Base-by-base conservation (phyloP, 2,329 filamentous ascomycete species). In the Diplodia scrobiculata region DNA sequence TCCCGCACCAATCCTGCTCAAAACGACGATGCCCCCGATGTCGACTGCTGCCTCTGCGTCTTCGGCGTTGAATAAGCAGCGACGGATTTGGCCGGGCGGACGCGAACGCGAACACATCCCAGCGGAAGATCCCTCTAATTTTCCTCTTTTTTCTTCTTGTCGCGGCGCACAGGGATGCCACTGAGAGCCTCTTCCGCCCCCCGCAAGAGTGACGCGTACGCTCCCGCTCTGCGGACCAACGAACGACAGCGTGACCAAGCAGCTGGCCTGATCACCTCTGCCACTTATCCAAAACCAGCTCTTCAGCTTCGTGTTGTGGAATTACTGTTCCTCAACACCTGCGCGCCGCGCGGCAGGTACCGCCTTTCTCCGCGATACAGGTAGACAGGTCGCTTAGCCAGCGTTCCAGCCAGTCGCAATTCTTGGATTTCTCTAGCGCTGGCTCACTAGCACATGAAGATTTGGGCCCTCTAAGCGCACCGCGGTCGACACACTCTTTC, bases 121-220 rank as follows among this genome's bases (percentile, higher is more conserved):
- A 9, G 60, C 21, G 47, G 47, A 41, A 63, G 34, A 63, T 63
- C 60, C 52, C 47, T 34, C 58, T 19, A 38, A 38, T 36, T 27
- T 47, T 62, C 48, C 38, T 25, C 11, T 48, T 27, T 62, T 62
- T 62, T 51, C 10, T 38, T 38, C 19, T 53, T 17, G 17, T 32
- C 25, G 45, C 34, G 2, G 48, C 48, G 60, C 48, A 19, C 60
- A 63, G 38, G 58, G 58, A 50, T 62, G 58, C 52, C 21, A 32
- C 14, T 51, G 34, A 63, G 60, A 63, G 60, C 60, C 60, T 63
- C 50, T 45, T 63, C 50, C 50, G 34, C 48, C 60, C 60, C 60
- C 47, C 48, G 48, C 60, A 63, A 17, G 13, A 48, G 48, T 53
- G 48, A 63, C 60, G 60, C 60, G 60, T 48, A 5, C 29, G 27